These are phyloP conservation scores for Epichloe sibirici DNA, from an alignment of 2,329 filamentous ascomycete species.

Conservation along the genomic window DNA sequence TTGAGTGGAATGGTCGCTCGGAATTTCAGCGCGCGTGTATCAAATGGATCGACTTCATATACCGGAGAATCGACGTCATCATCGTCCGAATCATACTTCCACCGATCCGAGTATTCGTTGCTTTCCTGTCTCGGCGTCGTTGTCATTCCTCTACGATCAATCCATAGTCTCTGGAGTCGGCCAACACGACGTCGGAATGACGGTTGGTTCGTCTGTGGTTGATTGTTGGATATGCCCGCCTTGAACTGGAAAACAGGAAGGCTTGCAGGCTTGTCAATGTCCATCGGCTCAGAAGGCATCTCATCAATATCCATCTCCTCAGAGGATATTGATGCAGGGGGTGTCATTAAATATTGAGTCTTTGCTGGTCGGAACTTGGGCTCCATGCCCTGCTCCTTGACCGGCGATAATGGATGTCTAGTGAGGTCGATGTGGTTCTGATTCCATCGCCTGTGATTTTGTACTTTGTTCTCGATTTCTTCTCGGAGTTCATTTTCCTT, in stretches of 20 bases:
- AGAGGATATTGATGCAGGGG: slow-evolving; percentile 43
- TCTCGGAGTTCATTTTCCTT: slow-evolving; percentile 68
- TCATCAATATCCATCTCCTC: slow-evolving; percentile 47
- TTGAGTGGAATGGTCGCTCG: slow-evolving; percentile 45
- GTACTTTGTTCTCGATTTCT: slow-evolving; percentile 77
- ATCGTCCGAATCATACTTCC: slow-evolving; percentile 80
- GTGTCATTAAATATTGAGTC: slow-evolving; percentile 57
- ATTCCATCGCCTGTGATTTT: slow-evolving; percentile 88
- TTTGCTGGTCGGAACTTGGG: slow-evolving; percentile 59
- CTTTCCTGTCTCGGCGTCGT: slow-evolving; percentile 32
- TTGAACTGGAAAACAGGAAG: slow-evolving; percentile 33
- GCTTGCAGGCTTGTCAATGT: slow-evolving; percentile 20
- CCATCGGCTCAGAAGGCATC: slow-evolving; percentile 30
- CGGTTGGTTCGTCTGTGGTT: slow-evolving; percentile 34
- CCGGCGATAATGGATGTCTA: slow-evolving; percentile 69
- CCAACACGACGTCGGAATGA: slow-evolving; percentile 77
- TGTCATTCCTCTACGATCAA: slow-evolving; percentile 65
- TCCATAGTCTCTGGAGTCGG: slow-evolving; percentile 72
- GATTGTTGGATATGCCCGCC: slow-evolving; percentile 27
- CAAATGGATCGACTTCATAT: slow-evolving; percentile 65
- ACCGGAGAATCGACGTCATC: slow-evolving; percentile 68
- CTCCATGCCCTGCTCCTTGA: slow-evolving; percentile 50
- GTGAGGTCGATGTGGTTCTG: slow-evolving; percentile 81
- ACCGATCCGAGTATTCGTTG: slow-evolving; percentile 48
- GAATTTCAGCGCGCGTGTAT: slow-evolving; percentile 46